phyloP scores from a whole-genome alignment of 1,284 basidiomycete genomes.

The Tylopilus sp. region DNA sequence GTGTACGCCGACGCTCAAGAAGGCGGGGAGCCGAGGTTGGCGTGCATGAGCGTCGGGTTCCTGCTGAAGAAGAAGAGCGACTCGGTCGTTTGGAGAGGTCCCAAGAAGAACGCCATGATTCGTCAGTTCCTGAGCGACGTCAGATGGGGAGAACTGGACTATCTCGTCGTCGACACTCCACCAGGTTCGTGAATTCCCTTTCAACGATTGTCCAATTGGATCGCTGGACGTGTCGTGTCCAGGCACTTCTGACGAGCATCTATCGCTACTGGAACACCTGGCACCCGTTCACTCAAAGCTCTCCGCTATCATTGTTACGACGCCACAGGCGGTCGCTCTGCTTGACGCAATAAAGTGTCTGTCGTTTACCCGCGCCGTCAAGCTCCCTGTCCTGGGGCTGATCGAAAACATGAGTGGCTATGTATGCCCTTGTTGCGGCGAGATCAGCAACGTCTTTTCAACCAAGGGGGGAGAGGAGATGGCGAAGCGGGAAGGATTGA shows the following conservation, averaged over 20 bases:
- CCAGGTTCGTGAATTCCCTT: slow-evolving; percentile 61
- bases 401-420: slow-evolving; percentile 99
- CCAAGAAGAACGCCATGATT: slow-evolving; percentile 99
- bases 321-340: slow-evolving; percentile 94
- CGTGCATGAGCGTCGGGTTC: slow-evolving; percentile 97
- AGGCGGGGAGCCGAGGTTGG: slow-evolving; percentile 58
- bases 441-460: slow-evolving; percentile 93
- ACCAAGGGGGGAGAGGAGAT: slow-evolving; percentile 88
- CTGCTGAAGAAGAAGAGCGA: slow-evolving; percentile 86
- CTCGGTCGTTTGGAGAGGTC: slow-evolving; percentile 96
- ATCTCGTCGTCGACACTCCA: slow-evolving; percentile 94
- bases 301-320: slow-evolving; percentile 88
- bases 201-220: not conserved
- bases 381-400: slow-evolving; percentile 85
- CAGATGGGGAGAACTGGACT: slow-evolving; percentile 94
- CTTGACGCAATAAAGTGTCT: slow-evolving; percentile 95
- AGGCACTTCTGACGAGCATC: slow-evolving; percentile 98
- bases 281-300: slow-evolving; percentile 78
- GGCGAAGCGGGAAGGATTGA: slow-evolving; percentile 69
- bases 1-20: slow-evolving; percentile 78
- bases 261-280: slow-evolving; percentile 91
- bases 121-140: slow-evolving; percentile 96
- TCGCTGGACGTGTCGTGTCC: slow-evolving; percentile 12
- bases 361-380: slow-evolving; percentile 86
- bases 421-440: slow-evolving; percentile 91